A percentile compares a stretch with the other conserved stretches of the same genome.
Conservation (phyloP, 345 rosid genomes). For the Angophora floribunda region DNA sequence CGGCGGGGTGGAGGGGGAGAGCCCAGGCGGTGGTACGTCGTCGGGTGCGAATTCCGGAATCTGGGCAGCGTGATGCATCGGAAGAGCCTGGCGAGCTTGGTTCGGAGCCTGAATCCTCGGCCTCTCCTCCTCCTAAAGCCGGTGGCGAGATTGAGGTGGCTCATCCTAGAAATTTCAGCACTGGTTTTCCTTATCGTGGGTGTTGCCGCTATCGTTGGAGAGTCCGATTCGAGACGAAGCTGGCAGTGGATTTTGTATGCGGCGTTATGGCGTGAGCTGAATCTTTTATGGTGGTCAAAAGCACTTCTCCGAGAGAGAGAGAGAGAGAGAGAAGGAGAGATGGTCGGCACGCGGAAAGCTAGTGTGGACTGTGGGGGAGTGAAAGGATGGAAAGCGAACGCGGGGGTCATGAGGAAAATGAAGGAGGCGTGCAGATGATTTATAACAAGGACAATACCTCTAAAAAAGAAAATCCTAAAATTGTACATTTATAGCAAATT, state of each 20-base stretch:
- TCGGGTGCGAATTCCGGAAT: neutral
- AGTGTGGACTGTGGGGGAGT: neutral
- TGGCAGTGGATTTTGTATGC: neutral
- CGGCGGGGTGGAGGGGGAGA: neutral
- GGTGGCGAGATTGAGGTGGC: neutral
- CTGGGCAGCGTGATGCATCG: neutral
- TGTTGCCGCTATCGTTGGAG: neutral
- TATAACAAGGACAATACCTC: neutral
- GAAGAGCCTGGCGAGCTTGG: conserved; percentile 2
- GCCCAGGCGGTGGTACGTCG: neutral
- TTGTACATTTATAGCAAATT: too few species aligned
- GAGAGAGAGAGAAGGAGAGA: neutral
- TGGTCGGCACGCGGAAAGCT: neutral
- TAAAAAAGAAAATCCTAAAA: too few species aligned
- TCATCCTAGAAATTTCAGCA: neutral
- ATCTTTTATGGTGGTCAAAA: neutral
- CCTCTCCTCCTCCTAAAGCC: neutral
- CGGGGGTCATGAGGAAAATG: neutral
- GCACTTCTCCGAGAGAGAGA: neutral
- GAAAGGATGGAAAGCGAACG: neutral
- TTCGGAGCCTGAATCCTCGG: neutral
- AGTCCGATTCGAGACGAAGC: neutral
- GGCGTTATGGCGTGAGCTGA: neutral
- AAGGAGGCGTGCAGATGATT: neutral
- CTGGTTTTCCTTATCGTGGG: neutral